Evolutionary conservation across 345 rosid species (phyloP).

Genomic region (Turritis glabra): DNA sequence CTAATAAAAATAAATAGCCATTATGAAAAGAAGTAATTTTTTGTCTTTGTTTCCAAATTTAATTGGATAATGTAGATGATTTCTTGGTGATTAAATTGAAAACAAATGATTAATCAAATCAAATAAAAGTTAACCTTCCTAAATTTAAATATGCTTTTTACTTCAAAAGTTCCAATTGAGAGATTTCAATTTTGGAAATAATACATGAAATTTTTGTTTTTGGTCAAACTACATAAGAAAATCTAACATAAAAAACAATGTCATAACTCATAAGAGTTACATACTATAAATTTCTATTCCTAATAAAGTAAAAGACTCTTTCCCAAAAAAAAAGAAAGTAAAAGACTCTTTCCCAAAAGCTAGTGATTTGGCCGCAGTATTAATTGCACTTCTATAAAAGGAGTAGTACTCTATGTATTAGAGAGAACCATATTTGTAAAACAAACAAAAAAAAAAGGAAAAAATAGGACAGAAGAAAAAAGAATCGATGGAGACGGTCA

Average conservation of each 20-base stretch:
- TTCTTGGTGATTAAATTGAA: neutral
- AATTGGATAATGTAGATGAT: neutral
- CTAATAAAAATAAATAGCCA: neutral
- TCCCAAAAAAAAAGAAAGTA: neutral
- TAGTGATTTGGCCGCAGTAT: neutral
- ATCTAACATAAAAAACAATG: no score
- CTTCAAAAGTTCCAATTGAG: neutral
- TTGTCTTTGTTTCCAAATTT: neutral
- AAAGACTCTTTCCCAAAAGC: neutral
- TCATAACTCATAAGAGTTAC: neutral
- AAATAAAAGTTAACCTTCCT: no score
- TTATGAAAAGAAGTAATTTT: neutral
- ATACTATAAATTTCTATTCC: neutral
- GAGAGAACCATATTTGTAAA: neutral
- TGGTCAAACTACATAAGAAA: no score
- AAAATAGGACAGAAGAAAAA: neutral
- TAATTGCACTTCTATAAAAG: neutral
- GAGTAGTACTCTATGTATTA: neutral
- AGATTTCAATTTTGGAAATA: no score
- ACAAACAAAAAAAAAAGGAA: neutral
- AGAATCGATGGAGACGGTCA: conserved; percentile 5
- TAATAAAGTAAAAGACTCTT: neutral
- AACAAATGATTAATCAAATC: neutral
- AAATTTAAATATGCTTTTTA: no score
- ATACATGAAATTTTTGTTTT: no score